Evolutionary conservation across 805 yeast genomes (phyloP), one percentile per base, ranked within the genome.

Genomic region (Lipomyces yamanashiensis): DNA sequence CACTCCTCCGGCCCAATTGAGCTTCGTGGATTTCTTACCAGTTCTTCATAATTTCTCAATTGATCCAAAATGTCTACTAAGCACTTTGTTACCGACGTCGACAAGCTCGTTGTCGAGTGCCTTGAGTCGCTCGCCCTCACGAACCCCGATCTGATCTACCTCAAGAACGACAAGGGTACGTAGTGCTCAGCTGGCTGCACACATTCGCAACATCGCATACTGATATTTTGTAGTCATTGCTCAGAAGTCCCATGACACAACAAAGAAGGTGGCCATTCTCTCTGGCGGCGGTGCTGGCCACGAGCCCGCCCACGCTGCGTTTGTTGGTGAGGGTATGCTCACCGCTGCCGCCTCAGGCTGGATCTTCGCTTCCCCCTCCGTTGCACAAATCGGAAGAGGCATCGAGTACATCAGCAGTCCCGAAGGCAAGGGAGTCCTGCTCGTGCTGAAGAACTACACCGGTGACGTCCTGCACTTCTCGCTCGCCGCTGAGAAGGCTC

Each of bases 281-380:
- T 86, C 96, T 40, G 97, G 98, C 64, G 98, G 98, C 61, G 98
- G 98, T 34, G 86, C 92, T 13, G 98, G 98, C 54, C 98, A 92
- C 73, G 98, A 92, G 76, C 98, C 98, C 33, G 81, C 92, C 3
- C 98, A 93, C 72, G 92, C 90, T 8, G 98, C 97, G 0, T 92
- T 86, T 74, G 92, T 92, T 23, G 98, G 98, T 12, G 81, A 85
- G 13, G 96, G 96, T 55, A 78, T 88, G 70, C 76, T 92, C 47
- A 90, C 89, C 69, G 96, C 87, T 47, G 98, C 97, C 0, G 96
- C 92, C 4, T 85, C 92, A 59, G 98, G 98, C 43, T 85, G 87
- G 59, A 82, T 90, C n/a, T 92, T 92, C 79, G 97, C 98, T 0
- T 90, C 97, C 13, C 98, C 98, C 2, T 85, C 92, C n/a, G 90